phyloP scores from a whole-genome alignment of 768 basidiomycete genomes.

The Lanmaoa pseudosensibilis region DNA sequence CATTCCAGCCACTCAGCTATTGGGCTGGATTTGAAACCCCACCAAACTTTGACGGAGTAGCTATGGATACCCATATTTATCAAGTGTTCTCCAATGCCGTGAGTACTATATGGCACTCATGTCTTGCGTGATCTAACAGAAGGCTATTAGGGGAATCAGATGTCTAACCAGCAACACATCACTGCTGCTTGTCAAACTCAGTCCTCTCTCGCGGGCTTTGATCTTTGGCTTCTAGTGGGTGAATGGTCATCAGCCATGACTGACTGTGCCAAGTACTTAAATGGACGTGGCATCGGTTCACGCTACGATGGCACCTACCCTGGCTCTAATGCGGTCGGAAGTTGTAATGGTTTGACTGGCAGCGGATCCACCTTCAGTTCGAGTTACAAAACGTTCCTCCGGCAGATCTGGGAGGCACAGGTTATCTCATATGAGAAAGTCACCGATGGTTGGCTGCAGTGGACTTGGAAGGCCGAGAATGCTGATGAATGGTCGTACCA shows the following conservation, averaged over 20 bases:
- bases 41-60: constrained; percentile 61
- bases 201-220: constrained; percentile 47
- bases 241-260: constrained; percentile 83
- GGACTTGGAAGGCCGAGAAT: constrained; percentile 83
- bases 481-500: constrained; percentile 92
- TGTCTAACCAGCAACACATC: constrained; percentile 57
- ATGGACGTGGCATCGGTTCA: constrained; percentile 74
- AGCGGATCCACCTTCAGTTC: constrained; percentile 70
- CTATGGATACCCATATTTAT: constrained; percentile 80
- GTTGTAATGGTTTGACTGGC: constrained; percentile 73
- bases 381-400: constrained; percentile 77
- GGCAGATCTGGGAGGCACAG: constrained; percentile 86
- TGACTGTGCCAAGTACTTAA: constrained; percentile 64
- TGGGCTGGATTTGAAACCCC: constrained; percentile 63
- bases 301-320: constrained; percentile 62
- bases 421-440: constrained; percentile 67
- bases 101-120: constrained; percentile 23
- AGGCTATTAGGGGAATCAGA: constrained; percentile 42
- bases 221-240: constrained; percentile 82
- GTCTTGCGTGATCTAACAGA: not conserved
- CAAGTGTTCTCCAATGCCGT: constrained; percentile 68
- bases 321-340: constrained; percentile 69
- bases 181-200: constrained; percentile 52
- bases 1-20: constrained; percentile 71
- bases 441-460: constrained; percentile 70